Conservation (phyloP, 768 basidiomycete genomes). For the Rhizopogon rudus region DNA sequence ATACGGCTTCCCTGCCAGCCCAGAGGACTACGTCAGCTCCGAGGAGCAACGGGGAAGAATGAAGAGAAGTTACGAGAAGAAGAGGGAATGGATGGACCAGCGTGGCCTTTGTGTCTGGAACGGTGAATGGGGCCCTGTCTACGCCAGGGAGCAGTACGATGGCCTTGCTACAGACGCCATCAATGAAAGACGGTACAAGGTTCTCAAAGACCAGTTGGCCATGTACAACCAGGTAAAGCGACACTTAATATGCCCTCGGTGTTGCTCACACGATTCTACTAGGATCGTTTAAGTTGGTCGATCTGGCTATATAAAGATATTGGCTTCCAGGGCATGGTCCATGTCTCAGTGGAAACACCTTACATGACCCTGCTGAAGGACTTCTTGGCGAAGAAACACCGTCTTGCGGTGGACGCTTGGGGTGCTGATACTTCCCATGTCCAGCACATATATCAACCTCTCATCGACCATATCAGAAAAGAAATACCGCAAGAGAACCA, state of each 20-base stretch:
- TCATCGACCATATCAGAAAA: constrained; percentile 55
- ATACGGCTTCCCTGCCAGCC: constrained; percentile 67
- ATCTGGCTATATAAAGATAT: constrained; percentile 90
- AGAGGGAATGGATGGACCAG: constrained; percentile 74
- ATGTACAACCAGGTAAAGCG: constrained; percentile 56
- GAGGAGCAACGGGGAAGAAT: constrained; percentile 50
- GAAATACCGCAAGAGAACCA: constrained; percentile 50
- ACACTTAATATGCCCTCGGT: not conserved
- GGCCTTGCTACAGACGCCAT: constrained; percentile 57
- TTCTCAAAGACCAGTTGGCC: constrained; percentile 67
- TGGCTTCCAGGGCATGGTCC: constrained; percentile 85
- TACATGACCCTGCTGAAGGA: constrained; percentile 66
- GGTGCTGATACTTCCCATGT: constrained; percentile 62
- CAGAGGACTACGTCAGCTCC: constrained; percentile 48
- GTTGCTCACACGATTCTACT: not conserved
- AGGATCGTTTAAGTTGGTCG: constrained; percentile 71
- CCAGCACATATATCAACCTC: constrained; percentile 55
- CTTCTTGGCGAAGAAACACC: constrained; percentile 76
- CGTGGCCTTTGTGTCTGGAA: constrained; percentile 67
- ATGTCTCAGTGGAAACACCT: constrained; percentile 60
- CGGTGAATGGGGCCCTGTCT: constrained; percentile 84
- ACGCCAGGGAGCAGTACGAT: constrained; percentile 57
- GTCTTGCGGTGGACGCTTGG: constrained; percentile 74
- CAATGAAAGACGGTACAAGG: constrained; percentile 59
- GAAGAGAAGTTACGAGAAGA: constrained; percentile 60